Evolutionary conservation across 305 asterid genomes (phyloP).

Genomic region (Ajuga reptans): DNA sequence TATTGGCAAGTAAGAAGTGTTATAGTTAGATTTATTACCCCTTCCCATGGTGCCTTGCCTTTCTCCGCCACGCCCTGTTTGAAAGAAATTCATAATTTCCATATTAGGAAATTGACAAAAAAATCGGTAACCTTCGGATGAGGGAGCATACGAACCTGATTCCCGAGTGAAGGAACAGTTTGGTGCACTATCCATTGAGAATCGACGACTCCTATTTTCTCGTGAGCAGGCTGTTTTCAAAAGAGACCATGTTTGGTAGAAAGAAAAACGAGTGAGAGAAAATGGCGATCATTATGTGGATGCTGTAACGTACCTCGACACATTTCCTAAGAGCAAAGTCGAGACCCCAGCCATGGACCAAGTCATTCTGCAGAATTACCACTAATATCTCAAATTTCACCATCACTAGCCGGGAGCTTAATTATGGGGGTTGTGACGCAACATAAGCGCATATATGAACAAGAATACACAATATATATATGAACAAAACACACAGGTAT

Average conservation of each 20-base stretch:
- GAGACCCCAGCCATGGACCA: conserved; percentile 98
- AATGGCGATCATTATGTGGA: not conserved
- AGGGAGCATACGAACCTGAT: conserved; percentile 44
- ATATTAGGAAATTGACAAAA: not conserved
- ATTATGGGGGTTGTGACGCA: not conserved
- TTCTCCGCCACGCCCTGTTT: conserved; percentile 67
- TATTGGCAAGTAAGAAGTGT: not conserved
- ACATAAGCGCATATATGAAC: not conserved
- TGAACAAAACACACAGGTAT: not conserved
- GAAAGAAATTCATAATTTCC: not conserved
- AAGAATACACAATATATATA: not conserved
- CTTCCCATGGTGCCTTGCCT: conserved; percentile 95
- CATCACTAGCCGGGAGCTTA: not conserved
- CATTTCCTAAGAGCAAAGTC: conserved; percentile 94
- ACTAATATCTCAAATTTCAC: conserved; percentile 12
- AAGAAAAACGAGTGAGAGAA: conserved; percentile 7
- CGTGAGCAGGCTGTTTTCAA: conserved; percentile 73
- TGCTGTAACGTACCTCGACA: conserved; percentile 55
- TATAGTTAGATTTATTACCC: conserved; percentile 41
- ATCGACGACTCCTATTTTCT: conserved; percentile 91
- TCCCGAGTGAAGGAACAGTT: conserved; percentile 89
- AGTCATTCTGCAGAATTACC: conserved; percentile 64
- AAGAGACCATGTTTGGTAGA: not conserved
- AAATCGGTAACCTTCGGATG: not conserved
- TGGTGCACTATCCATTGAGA: conserved; percentile 92